These are phyloP conservation scores for Bipolaris bicolor DNA, from an alignment of 2,329 filamentous ascomycete species.

Conservation along the genomic window DNA sequence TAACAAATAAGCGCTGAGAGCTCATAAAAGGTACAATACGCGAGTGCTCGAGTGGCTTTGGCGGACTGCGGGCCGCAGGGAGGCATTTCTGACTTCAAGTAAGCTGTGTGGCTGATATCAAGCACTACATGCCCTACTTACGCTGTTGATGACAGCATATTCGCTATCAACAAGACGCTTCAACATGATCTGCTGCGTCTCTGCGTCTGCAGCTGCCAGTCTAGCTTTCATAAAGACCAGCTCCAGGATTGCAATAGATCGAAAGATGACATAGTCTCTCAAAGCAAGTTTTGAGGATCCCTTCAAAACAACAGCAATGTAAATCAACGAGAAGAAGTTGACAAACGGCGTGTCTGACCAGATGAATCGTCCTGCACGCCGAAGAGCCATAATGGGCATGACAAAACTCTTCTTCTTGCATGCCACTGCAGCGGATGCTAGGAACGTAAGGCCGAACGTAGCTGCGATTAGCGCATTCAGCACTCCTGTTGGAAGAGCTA, in stretches of 20 bases:
- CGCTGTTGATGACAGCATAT: not conserved
- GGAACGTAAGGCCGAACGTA: constrained; percentile 10
- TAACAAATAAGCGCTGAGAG: not conserved
- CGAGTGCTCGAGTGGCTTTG: not conserved
- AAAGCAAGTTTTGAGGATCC: not conserved
- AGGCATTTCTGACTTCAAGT: not conserved
- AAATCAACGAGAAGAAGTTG: constrained; percentile 3
- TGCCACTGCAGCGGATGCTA: constrained; percentile 6
- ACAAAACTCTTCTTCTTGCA: constrained; percentile 8
- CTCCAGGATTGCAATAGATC: not conserved
- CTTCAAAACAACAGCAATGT: constrained; percentile 3
- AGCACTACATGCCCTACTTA: not conserved
- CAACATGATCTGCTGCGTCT: not conserved
- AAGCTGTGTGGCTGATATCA: not conserved
- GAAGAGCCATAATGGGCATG: constrained; percentile 14
- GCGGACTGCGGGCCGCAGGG: not conserved
- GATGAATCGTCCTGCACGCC: constrained; percentile 11
- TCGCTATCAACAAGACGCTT: not conserved
- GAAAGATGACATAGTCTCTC: not conserved
- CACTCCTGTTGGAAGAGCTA: constrained; percentile 1
- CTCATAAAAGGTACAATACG: constrained; percentile 5
- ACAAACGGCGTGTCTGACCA: constrained; percentile 3
- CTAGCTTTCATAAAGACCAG: not conserved
- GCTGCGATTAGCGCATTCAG: constrained; percentile 8
- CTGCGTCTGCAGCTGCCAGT: not conserved